A percentile compares a stretch with the other conserved stretches of the same genome.
These are phyloP conservation scores for Durio zibethinus DNA, from an alignment of 345 rosid genomes.

Conservation along the genomic window DNA sequence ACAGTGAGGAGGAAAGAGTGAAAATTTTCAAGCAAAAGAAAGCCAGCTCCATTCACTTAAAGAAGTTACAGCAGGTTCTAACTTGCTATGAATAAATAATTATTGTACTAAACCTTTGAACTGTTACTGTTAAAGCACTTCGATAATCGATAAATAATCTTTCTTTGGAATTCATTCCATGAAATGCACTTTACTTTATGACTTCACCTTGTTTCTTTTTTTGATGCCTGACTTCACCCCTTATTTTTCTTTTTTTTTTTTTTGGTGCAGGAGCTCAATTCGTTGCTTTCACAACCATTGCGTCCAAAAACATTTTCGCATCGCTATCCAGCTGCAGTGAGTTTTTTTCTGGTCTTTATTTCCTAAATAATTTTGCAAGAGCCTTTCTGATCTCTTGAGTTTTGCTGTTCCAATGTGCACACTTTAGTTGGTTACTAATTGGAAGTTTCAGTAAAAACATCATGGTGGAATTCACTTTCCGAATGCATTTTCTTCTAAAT, in stretches of 20 bases:
- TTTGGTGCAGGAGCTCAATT: conserved; percentile 61
- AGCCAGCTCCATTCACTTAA: conserved; percentile 49
- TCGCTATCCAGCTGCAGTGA: conserved; percentile 90
- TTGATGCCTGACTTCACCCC: no score
- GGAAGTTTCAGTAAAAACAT: background rate
- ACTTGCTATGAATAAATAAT: background rate
- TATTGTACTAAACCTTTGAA: background rate
- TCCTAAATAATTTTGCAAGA: background rate
- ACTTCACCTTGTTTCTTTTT: background rate
- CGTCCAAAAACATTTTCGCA: conserved; percentile 82
- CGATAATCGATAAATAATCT: background rate
- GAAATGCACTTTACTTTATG: background rate
- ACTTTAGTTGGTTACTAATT: background rate
- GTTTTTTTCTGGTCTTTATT: background rate
- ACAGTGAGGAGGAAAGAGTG: conserved; percentile 87
- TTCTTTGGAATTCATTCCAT: background rate
- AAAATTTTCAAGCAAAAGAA: conserved; percentile 58
- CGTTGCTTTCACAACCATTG: conserved; percentile 63
- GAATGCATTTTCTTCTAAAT: background rate
- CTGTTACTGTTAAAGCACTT: background rate
- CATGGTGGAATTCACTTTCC: background rate
- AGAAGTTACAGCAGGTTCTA: conserved; percentile 67
- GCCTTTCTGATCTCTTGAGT: background rate
- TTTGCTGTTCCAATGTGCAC: background rate
- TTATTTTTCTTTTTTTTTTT: no score